Base-by-base conservation (phyloP, 306 rosid genomes). In the Trifolium repens region DNA sequence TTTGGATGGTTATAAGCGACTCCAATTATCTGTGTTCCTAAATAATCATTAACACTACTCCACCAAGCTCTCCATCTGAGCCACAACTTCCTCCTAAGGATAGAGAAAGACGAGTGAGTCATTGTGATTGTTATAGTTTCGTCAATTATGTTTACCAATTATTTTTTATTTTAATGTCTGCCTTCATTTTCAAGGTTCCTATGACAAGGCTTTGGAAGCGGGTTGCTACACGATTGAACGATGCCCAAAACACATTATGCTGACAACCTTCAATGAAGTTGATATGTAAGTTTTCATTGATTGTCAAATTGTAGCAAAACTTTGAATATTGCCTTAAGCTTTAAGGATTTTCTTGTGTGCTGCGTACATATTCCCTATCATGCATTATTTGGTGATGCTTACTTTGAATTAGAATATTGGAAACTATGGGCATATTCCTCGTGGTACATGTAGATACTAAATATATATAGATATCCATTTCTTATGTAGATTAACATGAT, bases 51-150 rank as follows among this genome's bases (percentile, higher is more conserved):
- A 62, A 15, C 32, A 47, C 47, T 66, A 72, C 92, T 49, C 75
- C 87, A n/a, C 79, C 67, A 61, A 85, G 59, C 60, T 82, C 96
- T 78, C 91, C 90, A 49, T 46, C 83, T 76, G 96, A 91, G 78
- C 97, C 97, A 73, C 97, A 91, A 73, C 97, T 88, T 75, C 91
- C 90, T 67, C 91, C 91, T 3, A 91, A 89, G 81, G 97, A 89
- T 67, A 84, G 93, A 81, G 97, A 91, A 85, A 86, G 91, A 85
- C 82, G 93, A 62, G 97, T 89, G 72, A 80, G 96, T 71, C 54
- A 68, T 67, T 67, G 42, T 77, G 30, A 59, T 67, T 46, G 11
- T 24, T 55, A 34, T 69, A 13, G 62, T 61, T 57, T 44, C 67
- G 58, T 77, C 58, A 55, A 50, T 77, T 77, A 8, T 65, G 58